Percentiles rank a stretch among this genome's conserved stretches.
Evolutionary conservation across 768 basidiomycete genomes (phyloP).

Genomic region (Suillus hirtellus): DNA sequence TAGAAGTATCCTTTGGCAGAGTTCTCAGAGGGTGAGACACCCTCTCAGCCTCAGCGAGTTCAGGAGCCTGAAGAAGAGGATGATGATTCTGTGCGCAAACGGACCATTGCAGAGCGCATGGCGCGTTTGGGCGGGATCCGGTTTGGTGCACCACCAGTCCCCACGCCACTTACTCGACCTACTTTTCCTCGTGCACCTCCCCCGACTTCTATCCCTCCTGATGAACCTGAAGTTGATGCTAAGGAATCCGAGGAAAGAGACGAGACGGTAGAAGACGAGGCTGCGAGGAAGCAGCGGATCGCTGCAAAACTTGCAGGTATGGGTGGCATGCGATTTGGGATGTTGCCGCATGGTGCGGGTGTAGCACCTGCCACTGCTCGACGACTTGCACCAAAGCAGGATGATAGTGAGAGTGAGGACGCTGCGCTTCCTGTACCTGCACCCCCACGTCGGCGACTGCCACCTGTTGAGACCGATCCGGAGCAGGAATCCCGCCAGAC

Average conservation of each 20-base stretch:
- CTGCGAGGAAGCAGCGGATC: conserved; percentile 54
- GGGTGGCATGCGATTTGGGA: conserved; percentile 60
- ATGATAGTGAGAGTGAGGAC: conserved; percentile 34
- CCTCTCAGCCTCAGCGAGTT: conserved; percentile 2
- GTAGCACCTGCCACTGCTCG: conserved; percentile 20
- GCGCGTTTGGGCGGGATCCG: conserved; percentile 86
- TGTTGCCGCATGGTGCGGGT: conserved; percentile 40
- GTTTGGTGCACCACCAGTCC: conserved; percentile 66
- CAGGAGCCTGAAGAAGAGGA: conserved; percentile 31
- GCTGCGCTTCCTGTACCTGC: conserved; percentile 28
- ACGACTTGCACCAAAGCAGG: conserved; percentile 19
- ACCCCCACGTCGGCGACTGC: conserved; percentile 32
- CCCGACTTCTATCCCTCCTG: conserved; percentile 33
- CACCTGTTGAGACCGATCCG: conserved; percentile 14
- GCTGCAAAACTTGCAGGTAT: conserved; percentile 53
- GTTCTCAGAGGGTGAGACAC: neutral
- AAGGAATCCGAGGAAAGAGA: conserved; percentile 28
- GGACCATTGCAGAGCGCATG: conserved; percentile 92
- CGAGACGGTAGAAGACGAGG: conserved; percentile 63
- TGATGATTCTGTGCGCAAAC: conserved; percentile 53
- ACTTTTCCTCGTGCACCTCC: conserved; percentile 39
- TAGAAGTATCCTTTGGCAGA: neutral
- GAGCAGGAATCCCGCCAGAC: conserved; percentile 24
- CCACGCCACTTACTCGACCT: conserved; percentile 37
- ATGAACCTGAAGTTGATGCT: conserved; percentile 24